phyloP scores from a whole-genome alignment of 2,329 filamentous ascomycete species.

The Sporothrix pallida region DNA sequence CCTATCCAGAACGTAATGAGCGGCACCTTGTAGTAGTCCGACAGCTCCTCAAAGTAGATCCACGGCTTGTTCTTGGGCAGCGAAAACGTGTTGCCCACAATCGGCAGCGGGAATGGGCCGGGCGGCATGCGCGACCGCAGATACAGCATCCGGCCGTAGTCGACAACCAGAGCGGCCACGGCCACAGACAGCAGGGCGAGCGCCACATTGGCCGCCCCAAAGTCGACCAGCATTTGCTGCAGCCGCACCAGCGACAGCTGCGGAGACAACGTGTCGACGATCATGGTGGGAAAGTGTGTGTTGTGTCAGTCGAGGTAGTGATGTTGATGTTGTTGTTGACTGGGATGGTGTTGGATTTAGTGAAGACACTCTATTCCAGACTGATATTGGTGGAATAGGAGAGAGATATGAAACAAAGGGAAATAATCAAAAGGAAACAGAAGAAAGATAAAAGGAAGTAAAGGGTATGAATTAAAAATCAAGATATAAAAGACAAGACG shows the following conservation, averaged over 20 bases:
- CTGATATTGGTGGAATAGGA: background rate
- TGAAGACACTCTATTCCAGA: background rate
- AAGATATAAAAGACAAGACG: background rate
- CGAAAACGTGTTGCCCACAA: slow-evolving; percentile 62
- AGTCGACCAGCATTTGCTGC: slow-evolving; percentile 39
- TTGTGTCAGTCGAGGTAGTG: background rate
- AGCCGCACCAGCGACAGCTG: slow-evolving; percentile 39
- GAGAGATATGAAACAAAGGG: background rate
- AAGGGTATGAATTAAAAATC: background rate
- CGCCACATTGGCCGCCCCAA: slow-evolving; percentile 37
- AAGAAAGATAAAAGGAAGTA: too few relatives aligned
- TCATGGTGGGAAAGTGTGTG: slow-evolving; percentile 38
- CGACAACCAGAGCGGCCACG: slow-evolving; percentile 44
- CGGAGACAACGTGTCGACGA: slow-evolving; percentile 38
- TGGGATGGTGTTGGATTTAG: background rate
- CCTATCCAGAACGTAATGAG: slow-evolving; percentile 64
- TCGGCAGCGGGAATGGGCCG: slow-evolving; percentile 59
- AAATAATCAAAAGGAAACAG: background rate
- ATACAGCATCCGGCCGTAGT: slow-evolving; percentile 58
- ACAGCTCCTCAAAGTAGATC: slow-evolving; percentile 62
- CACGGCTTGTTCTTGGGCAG: slow-evolving; percentile 62
- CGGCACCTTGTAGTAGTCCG: slow-evolving; percentile 55
- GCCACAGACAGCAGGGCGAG: slow-evolving; percentile 40
- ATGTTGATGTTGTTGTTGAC: background rate
- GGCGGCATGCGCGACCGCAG: slow-evolving; percentile 59